These are phyloP conservation scores for Fraxinus excelsior DNA, from an alignment of 257 asterid species.

Conservation along the genomic window DNA sequence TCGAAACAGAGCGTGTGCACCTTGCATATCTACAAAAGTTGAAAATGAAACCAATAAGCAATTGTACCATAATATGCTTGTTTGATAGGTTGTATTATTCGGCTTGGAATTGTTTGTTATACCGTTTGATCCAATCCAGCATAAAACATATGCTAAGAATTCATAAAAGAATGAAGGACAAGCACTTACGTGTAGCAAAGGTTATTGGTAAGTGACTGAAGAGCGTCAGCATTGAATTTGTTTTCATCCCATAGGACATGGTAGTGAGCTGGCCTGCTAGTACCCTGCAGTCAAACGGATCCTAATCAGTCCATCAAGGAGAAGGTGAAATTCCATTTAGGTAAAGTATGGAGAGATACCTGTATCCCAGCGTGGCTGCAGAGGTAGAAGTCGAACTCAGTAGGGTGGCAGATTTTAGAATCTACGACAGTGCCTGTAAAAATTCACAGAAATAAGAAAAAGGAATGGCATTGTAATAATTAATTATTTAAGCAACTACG, in stretches of 20 bases:
- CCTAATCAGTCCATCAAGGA: background rate
- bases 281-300: conserved; percentile 47
- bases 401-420: conserved; percentile 91
- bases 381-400: conserved; percentile 88
- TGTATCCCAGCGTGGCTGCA: conserved; percentile 22
- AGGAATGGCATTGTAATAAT: background rate
- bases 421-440: conserved; percentile 90
- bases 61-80: background rate
- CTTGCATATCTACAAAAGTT: conserved; percentile 19
- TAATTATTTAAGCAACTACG: background rate
- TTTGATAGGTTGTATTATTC: conserved; percentile 11
- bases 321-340: background rate
- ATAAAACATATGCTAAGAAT: background rate
- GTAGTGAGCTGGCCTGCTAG: conserved; percentile 93
- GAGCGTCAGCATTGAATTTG: conserved; percentile 79
- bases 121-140: background rate
- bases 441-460: conserved; percentile 5
- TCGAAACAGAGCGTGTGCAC: conserved; percentile 26
- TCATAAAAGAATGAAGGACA: background rate
- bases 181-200: conserved; percentile 86
- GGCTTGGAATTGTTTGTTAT: background rate
- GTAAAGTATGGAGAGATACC: background rate
- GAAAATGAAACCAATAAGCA: conserved; percentile 1
- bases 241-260: conserved; percentile 96
- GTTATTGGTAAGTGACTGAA: conserved; percentile 80